Base-by-base conservation (phyloP, 2,329 filamentous ascomycete species). In the Cladosporium sp. region DNA sequence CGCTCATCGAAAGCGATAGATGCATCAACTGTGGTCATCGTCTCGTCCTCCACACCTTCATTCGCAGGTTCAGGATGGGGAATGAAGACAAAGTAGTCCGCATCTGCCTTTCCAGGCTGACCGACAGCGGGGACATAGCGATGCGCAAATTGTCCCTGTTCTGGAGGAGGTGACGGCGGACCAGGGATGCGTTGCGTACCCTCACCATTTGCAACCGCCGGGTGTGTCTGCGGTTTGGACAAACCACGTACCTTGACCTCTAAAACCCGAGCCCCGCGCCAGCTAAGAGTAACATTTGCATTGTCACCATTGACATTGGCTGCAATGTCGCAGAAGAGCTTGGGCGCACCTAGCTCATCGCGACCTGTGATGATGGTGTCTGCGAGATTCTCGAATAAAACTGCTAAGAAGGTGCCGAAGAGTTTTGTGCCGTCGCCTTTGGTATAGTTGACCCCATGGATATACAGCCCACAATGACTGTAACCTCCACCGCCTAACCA, bases 401-500 rank as follows among this genome's bases (percentile, higher is more conserved):
- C 67, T 0, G 79, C 75, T 32, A 84, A 61, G 55, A 78, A 84
- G 0, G 77, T 77, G 2, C 80, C 82, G 11, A 64, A 64, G 1
- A 80, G 58, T 0, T 70, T 65, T 0, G 68, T 66, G 1, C 80
- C 79, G 48, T 78, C 62, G 2, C 71, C 67, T 56, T 75, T 77
- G 1, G 65, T 71, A 56, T 83, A 83, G 54, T 81, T 65, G 1
- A 85, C 77, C 0, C 79, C 82, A 54, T 85, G 82, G 13, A 86
- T 75, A 59, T 82, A 84, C 0, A 86, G 70, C 0, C 80, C 82
- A 12, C 82, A 67, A 56, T 77, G 74, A 15, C 68, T 74, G 61
- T 85, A 85, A 1, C 82, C 80, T 0, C 68, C 65, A 2, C 82
- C 82, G 3, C 78, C 80, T 0, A 86, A 73, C 81, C 82, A 85